Evolutionary conservation across 495 filamentous ascomycete genomes (phyloP), one percentile per base, ranked within the genome.

Genomic region (Trichoderma gamsii): DNA sequence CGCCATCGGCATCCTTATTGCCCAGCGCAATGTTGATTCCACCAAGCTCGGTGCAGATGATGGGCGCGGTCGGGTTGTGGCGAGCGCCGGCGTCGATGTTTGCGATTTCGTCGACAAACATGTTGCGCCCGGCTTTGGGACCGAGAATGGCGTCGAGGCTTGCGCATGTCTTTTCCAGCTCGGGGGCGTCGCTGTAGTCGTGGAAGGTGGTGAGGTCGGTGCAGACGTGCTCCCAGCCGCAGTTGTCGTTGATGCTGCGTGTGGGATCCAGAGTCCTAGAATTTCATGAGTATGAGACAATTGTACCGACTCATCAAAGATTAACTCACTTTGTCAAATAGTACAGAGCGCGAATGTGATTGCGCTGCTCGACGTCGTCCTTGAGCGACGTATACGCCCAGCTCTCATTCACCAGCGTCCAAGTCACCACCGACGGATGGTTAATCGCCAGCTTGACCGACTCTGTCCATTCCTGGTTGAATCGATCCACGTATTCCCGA

Each of bases 351-450:
- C 86, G 83, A 43, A 88, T 78, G 69, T 88, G 86, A 68, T 86
- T 81, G 12, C 86, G 79, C 75, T 88, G 83, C 59, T 84, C 79
- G 11, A 82, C 73, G 66, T 78, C 80, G 56, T 79, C 76, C 64
- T 81, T 80, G 63, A 87, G 73, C 35, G 78, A 75, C 2, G 82
- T 77, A 67, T 87, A 87, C 3, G 76, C 86, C 86, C 85, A 88
- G 74, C 83, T 86, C 73, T 88, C 85, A 69, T 88, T 88, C 35
- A 83, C 79, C 0, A 85, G 85, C 11, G 86, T 88, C 86, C 85
- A 88, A 8, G 82, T 80, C n/a, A 87, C 79, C n/a, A 88, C 73
- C 32, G 79, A 82, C 1, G 85, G 85, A 69, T 87, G 85, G 69
- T 86, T 87, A 69, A 87, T 83, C 70, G 86, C 85, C 35, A 85